Conservation (phyloP, 495 filamentous ascomycete species). For the Aspergillus haitiensis region DNA sequence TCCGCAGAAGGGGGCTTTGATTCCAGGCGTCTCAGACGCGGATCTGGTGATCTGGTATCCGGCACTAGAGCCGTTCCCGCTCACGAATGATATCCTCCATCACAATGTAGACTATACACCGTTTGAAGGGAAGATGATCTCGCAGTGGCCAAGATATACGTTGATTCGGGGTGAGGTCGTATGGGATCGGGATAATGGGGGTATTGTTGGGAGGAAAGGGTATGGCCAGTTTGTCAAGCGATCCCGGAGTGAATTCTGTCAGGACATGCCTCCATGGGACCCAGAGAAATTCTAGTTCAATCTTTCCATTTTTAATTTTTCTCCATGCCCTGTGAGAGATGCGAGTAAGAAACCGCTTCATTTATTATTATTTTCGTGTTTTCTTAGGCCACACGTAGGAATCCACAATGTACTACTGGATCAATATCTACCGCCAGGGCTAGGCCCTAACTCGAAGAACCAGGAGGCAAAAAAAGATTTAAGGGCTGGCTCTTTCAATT, state of each 20-base stretch:
- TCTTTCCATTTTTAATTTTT: neutral
- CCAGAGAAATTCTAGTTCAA: neutral
- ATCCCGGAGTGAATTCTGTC: neutral
- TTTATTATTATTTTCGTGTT: too few relatives aligned
- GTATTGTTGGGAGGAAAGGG: constrained; percentile 49
- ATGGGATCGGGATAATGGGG: constrained; percentile 55
- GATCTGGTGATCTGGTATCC: constrained; percentile 48
- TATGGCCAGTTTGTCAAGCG: constrained; percentile 57
- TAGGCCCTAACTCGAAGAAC: too few relatives aligned
- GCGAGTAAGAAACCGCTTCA: too few relatives aligned
- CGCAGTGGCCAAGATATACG: constrained; percentile 62
- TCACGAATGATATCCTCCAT: constrained; percentile 56
- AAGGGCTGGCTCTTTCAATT: too few relatives aligned
- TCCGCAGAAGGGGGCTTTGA: constrained; percentile 54
- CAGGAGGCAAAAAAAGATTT: too few relatives aligned
- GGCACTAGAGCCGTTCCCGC: constrained; percentile 33
- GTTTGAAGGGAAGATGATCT: constrained; percentile 55
- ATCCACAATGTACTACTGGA: too few relatives aligned
- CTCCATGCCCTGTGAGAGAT: too few relatives aligned
- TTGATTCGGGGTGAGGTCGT: constrained; percentile 57
- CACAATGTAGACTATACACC: constrained; percentile 62
- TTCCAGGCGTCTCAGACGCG: constrained; percentile 51
- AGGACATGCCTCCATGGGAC: constrained; percentile 8
- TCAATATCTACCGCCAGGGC: too few relatives aligned
- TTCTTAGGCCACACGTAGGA: too few relatives aligned